Base-by-base conservation (phyloP, 192 early-diverging fungal genomes). In the Umbelopsis isabellina region DNA sequence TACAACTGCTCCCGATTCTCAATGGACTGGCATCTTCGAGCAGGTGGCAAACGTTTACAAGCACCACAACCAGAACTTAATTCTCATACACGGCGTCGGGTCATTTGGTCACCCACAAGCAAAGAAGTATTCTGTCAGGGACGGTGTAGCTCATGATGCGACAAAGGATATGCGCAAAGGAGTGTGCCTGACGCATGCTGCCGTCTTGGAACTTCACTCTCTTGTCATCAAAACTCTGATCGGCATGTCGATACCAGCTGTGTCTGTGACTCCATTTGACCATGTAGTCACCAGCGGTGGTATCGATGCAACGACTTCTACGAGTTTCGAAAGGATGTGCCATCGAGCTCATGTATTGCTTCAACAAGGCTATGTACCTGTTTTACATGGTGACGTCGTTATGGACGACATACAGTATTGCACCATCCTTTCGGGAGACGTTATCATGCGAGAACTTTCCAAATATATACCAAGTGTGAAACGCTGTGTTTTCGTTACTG, bases 91-190 rank as follows among this genome's bases (percentile, higher is more conserved):
- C 45, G 79, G 79, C 18, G 79, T 72, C 20, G 79, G 79, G 22
- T 75, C 74, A 41, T 80, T 76, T 74, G 79, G 79, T 23, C 79
- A 80, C 33, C 79, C 79, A 16, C 79, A 73, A 27, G 79, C 79
- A 3, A 80, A 76, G 33, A 27, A 71, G 64, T 70, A 73, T 41
- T 18, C 50, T n/a, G 30, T 80, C 35, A 78, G 73, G 10, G 27
- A 65, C 7, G 76, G 76, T 11, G 70, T 67, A 49, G 15, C 13
- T 3, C 21, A 49, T 30, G 15, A 65, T 48, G 30, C 41, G 10
- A 35, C 35, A 47, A 55, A 46, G n/a, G 53, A 71, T 35, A 52
- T 71, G 52, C 50, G 52, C 35, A 44, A 30, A 66, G 67, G 76
- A 7, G 16, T 67, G 47, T 49, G 66, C 10, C 53, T 66, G 64